phyloP scores from a whole-genome alignment of 2,329 filamentous ascomycete species.

The Diaporthe capsici region DNA sequence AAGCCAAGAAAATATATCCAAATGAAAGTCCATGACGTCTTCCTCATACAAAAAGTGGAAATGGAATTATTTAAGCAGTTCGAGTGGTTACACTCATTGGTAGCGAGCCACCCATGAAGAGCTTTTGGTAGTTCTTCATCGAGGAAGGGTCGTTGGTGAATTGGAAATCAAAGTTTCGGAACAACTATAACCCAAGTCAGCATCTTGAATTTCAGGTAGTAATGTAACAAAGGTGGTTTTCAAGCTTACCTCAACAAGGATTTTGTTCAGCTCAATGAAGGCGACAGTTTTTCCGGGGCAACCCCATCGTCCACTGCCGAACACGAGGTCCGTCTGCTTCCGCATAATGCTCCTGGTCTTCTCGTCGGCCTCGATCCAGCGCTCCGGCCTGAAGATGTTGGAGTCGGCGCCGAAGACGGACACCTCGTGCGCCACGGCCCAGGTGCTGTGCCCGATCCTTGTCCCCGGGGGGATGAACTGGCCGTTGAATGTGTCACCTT shows the following conservation, averaged over 20 bases:
- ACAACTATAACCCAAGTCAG: slow-evolving; percentile 13
- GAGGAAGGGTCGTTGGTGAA: not conserved
- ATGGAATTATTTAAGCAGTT: not conserved
- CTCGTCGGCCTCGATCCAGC: slow-evolving; percentile 42
- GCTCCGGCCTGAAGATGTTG: slow-evolving; percentile 40
- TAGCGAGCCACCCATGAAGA: slow-evolving; percentile 17
- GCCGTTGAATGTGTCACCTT: slow-evolving; percentile 41
- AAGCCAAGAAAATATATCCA: not conserved
- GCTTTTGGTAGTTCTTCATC: slow-evolving; percentile 5
- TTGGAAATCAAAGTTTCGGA: slow-evolving; percentile 27
- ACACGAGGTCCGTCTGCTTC: slow-evolving; percentile 35
- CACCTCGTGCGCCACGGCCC: slow-evolving; percentile 41
- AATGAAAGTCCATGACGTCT: not conserved
- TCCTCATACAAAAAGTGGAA: no score
- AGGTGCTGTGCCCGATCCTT: slow-evolving; percentile 41
- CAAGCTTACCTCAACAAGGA: slow-evolving; percentile 35
- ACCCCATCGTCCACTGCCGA: slow-evolving; percentile 34
- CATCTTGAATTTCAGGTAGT: not conserved
- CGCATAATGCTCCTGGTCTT: slow-evolving; percentile 24
- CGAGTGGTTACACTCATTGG: slow-evolving; percentile 23
- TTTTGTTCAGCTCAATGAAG: slow-evolving; percentile 32
- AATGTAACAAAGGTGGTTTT: not conserved
- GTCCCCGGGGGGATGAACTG: slow-evolving; percentile 42
- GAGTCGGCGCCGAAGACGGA: slow-evolving; percentile 42
- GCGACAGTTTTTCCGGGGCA: slow-evolving; percentile 34